Evolutionary conservation across 352 stramenopile species (phyloP), one percentile per base, ranked within the genome.

Genomic region (Globisporangium heterothallicum): DNA sequence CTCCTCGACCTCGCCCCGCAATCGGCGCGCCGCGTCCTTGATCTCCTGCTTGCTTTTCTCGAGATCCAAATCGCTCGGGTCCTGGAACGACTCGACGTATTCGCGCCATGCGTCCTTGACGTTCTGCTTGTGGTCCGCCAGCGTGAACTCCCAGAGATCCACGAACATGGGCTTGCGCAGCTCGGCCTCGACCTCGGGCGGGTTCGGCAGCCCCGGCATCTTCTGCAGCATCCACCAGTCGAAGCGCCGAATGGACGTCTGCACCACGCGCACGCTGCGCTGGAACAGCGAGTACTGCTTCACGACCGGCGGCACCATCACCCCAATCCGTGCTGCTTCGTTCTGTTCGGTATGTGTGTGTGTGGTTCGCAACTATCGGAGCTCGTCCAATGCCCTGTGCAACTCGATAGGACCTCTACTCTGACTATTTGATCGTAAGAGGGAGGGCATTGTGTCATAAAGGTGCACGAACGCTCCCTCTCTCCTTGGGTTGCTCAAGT

Each of bases 271-370:
- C 64, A 94, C 72, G 18, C 66, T 56, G 40, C 66, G 73, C 75
- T 94, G 81, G 56, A 92, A 79, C 46, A 91, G 66, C 67, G 80
- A 91, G 70, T 89, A 89, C 53, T 55, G 61, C 75, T 85, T 86
- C 14, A 42, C 32, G 49, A 55, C 53, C 21, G 64, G 48, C 38
- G 47, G 25, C 48, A 59, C 43, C 59, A 27, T 10, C 27, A 26
- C 1, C 21, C 25, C 10, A 30, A 30, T 52, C 9, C 14, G 26
- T 25, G 24, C 7, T 36, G 5, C 6, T 26, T 36, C 3, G 14
- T 45, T 34, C 19, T 14, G 25, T 10, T 45, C 25, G n/a, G 13
- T 21, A 16, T 34, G 35, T 40, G 1, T 22, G 35, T 55, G 22
- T 48, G 36, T 56, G 49, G 27, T 24, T 43, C 25, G 6, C 32